Base-by-base conservation (phyloP, 139 green algal species). In the Astrephomene gubernaculifera region DNA sequence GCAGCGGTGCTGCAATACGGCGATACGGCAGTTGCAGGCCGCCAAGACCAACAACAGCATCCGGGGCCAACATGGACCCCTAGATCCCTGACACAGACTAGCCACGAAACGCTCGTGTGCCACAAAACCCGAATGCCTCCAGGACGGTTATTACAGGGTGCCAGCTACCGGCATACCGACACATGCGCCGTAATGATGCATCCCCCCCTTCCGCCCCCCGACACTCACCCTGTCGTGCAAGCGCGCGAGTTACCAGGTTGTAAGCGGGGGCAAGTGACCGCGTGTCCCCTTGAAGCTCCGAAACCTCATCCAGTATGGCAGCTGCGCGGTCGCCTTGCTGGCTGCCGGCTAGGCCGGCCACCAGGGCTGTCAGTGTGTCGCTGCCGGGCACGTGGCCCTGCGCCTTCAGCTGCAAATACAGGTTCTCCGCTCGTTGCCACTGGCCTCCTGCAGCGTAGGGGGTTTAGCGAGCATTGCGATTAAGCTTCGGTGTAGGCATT, bases 161-260 rank as follows among this genome's bases (percentile, higher is more conserved):
- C n/a, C n/a, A n/a, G n/a, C n/a, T n/a, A n/a, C n/a, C n/a, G n/a
- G n/a, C n/a, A n/a, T n/a, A n/a, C n/a, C n/a, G n/a, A n/a, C n/a
- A n/a, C n/a, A n/a, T n/a, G n/a, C n/a, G n/a, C n/a, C n/a, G n/a
- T n/a, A n/a, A n/a, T n/a, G 4, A 22, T 39, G 4, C 2, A 33
- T 54, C 6, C 10, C 8, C 70, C 19, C 19, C 22, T 12, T 41
- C 43, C 25, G 9, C 10, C 22, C 41, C 27, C 9, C 14, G 22
- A 53, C 35, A 0, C 76, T 14, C 63, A 84, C 78, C 78, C 38
- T 84, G 78, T 9, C 78, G 41, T 12, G 78, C 61, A 22, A 84
- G 78, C 8, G 78, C 78, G 3, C 78, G 41, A 6, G 33, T 31
- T 0, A 84, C 78, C 43, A 84, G 14, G 60, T 74, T 75, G 63